Evolutionary conservation across 495 filamentous ascomycete species (phyloP).

Genomic region (Neurospora intermedia): DNA sequence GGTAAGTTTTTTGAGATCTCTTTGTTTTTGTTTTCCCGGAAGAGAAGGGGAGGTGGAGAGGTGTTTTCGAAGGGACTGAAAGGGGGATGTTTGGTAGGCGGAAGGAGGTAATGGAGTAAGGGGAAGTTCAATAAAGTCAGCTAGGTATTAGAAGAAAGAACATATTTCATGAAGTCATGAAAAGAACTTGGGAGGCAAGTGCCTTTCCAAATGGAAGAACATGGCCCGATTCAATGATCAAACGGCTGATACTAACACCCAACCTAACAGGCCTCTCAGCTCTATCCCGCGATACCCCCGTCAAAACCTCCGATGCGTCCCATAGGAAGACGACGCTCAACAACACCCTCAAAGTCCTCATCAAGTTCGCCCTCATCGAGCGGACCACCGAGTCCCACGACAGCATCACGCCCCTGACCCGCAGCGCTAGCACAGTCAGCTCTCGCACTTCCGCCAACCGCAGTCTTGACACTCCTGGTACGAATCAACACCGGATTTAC

Average conservation of each 20-base stretch:
- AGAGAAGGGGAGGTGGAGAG: background rate
- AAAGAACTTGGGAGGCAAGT: no score
- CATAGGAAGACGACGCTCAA: constrained; percentile 39
- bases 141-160: background rate
- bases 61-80: background rate
- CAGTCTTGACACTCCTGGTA: background rate
- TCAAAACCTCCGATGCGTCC: constrained; percentile 45
- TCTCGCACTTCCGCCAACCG: background rate
- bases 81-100: background rate
- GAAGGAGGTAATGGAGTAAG: background rate
- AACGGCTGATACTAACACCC: background rate
- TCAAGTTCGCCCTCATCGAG: constrained; percentile 61
- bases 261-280: constrained; percentile 34
- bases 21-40: background rate
- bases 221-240: no score
- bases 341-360: constrained; percentile 56
- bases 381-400: constrained; percentile 47
- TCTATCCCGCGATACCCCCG: constrained; percentile 43
- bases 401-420: background rate
- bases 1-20: constrained; percentile 26
- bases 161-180: background rate
- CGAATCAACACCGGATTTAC: constrained; percentile 1
- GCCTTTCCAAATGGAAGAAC: no score
- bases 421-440: constrained; percentile 17
- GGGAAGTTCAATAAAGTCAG: background rate